These are phyloP conservation scores for Aegilops tauschii DNA, from an alignment of 176 grass and related monocot genomes.

Conservation along the genomic window DNA sequence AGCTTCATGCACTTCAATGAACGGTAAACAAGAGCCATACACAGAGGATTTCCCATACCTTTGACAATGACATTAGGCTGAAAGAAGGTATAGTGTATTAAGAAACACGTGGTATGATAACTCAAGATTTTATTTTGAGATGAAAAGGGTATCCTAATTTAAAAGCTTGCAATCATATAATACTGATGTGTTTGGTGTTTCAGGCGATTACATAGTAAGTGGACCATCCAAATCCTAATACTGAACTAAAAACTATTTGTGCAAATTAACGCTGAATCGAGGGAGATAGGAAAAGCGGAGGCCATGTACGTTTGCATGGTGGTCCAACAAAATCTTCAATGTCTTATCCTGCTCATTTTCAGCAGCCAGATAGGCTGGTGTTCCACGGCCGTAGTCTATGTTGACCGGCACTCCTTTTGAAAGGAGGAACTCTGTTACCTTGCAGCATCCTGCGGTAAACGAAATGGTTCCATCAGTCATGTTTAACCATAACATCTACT, in stretches of 20 bases:
- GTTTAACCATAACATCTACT: too few relatives aligned
- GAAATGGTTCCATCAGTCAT: background rate
- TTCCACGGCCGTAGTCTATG: constrained; percentile 16
- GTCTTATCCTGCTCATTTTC: constrained; percentile 22
- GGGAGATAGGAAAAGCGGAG: background rate
- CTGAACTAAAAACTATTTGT: background rate
- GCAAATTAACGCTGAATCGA: background rate
- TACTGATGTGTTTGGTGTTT: background rate
- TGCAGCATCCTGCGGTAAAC: constrained; percentile 1
- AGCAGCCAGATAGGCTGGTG: constrained; percentile 1
- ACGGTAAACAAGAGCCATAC: constrained; percentile 2
- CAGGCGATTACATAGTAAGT: background rate
- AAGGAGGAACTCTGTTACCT: constrained; percentile 25
- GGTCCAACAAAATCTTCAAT: constrained; percentile 35
- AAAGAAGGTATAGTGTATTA: constrained; percentile 14
- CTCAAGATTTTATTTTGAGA: background rate
- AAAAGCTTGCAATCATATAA: background rate
- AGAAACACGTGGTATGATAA: background rate
- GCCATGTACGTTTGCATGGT: constrained; percentile 31
- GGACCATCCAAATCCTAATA: background rate
- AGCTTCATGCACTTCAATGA: constrained; percentile 46
- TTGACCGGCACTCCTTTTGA: constrained; percentile 26
- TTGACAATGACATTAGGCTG: constrained; percentile 25
- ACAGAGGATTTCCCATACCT: background rate
- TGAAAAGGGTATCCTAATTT: background rate